Percentiles rank a stretch among this genome's conserved stretches.
Conservation (phyloP, 1,284 basidiomycete species). For the Cryptococcus sp. region DNA sequence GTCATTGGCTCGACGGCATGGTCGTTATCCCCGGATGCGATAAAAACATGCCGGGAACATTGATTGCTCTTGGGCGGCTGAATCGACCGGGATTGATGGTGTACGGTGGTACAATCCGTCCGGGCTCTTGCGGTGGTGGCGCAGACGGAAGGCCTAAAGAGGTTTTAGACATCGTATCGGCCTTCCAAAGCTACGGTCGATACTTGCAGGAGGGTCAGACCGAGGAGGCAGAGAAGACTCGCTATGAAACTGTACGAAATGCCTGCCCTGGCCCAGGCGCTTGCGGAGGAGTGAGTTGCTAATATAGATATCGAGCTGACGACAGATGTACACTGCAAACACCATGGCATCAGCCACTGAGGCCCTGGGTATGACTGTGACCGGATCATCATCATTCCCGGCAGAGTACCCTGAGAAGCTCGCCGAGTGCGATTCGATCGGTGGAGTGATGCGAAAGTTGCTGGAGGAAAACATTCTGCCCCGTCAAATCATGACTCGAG, state of each 20-base stretch:
- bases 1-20: constrained; percentile 98
- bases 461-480: constrained; percentile 91
- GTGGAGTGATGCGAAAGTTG: constrained; percentile 77
- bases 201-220: constrained; percentile 88
- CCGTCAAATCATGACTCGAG: constrained; percentile 91
- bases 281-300: constrained; percentile 81
- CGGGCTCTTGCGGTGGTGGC: constrained; percentile 75
- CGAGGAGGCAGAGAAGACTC: constrained; percentile 71
- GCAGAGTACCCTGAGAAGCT: constrained; percentile 79
- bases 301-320: background rate
- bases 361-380: constrained; percentile 90
- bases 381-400: constrained; percentile 93
- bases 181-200: constrained; percentile 93
- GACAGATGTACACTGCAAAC: constrained; percentile 79
- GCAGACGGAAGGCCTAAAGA: constrained; percentile 47
- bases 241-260: constrained; percentile 82
- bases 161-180: constrained; percentile 86
- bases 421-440: constrained; percentile 78
- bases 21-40: constrained; percentile 95
- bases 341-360: constrained; percentile 94
- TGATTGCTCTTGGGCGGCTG: constrained; percentile 88
- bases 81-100: constrained; percentile 96
- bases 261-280: constrained; percentile 94
- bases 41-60: constrained; percentile 96
- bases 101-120: constrained; percentile 90